Conservation (phyloP, 768 basidiomycete genomes). For the Mycena kentingensis region DNA sequence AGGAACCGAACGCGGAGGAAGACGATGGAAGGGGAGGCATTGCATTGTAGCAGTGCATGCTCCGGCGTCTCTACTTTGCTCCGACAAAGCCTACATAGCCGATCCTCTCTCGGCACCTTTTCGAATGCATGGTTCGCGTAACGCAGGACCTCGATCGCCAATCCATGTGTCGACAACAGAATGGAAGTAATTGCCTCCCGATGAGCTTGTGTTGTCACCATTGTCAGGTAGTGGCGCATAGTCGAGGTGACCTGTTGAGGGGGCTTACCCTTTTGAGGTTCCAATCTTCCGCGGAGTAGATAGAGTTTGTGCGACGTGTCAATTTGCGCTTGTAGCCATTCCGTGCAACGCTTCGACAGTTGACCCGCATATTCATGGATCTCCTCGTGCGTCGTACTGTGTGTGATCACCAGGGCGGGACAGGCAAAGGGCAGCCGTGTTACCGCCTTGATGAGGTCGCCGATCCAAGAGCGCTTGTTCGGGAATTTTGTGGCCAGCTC, state of each 20-base stretch:
- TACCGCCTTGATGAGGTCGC: not conserved
- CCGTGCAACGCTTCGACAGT: not conserved
- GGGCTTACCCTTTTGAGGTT: not conserved
- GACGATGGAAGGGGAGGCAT: not conserved
- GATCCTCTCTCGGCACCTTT: not conserved
- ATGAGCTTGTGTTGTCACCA: slow-evolving; percentile 4
- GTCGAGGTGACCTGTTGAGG: not conserved
- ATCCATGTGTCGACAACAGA: slow-evolving; percentile 13
- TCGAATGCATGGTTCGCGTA: not conserved
- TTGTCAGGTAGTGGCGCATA: slow-evolving; percentile 18
- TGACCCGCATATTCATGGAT: not conserved
- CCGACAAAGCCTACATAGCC: slow-evolving; percentile 14
- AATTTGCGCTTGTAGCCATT: not conserved
- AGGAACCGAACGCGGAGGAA: not conserved
- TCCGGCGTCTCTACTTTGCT: slow-evolving; percentile 1
- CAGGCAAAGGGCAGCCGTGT: slow-evolving; percentile 1
- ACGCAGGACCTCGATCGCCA: slow-evolving; percentile 21
- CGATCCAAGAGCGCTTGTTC: not conserved
- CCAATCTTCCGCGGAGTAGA: not conserved
- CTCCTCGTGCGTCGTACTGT: not conserved
- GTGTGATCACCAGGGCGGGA: not conserved
- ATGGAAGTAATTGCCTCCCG: slow-evolving; percentile 16
- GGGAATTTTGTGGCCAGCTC: not conserved
- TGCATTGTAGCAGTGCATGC: too few relatives aligned
- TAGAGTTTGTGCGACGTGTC: slow-evolving; percentile 6